Conservation (phyloP, 768 basidiomycete species). For the Lanmaoa rubissima region DNA sequence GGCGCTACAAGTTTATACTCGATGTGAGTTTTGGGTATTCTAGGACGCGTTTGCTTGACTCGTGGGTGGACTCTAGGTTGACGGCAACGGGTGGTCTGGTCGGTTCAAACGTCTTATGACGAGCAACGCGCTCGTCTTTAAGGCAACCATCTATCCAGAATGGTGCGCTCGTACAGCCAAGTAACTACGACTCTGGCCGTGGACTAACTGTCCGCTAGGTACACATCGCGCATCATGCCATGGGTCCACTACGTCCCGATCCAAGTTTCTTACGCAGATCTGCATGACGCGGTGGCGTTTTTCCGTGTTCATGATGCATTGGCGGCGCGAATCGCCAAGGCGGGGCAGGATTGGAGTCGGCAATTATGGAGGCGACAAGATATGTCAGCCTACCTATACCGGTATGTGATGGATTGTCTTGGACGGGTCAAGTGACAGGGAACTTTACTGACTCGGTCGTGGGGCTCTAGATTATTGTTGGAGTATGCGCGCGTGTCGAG, state of each 20-base stretch:
- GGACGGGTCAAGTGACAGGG: background rate
- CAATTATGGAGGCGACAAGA: slow-evolving; percentile 61
- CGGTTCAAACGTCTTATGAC: slow-evolving; percentile 65
- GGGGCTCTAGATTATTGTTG: slow-evolving; percentile 42
- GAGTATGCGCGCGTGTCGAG: slow-evolving; percentile 57
- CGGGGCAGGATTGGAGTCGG: slow-evolving; percentile 57
- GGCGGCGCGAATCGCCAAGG: slow-evolving; percentile 52
- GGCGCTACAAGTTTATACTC: slow-evolving; percentile 58
- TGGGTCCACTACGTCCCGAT: slow-evolving; percentile 79
- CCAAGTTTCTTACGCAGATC: slow-evolving; percentile 60
- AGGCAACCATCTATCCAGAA: slow-evolving; percentile 71
- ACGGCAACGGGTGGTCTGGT: slow-evolving; percentile 70
- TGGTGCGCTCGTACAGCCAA: slow-evolving; percentile 41
- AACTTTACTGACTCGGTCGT: background rate
- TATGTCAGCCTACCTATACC: slow-evolving; percentile 55
- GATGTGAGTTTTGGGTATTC: slow-evolving; percentile 40
- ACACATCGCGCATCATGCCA: slow-evolving; percentile 52
- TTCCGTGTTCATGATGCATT: slow-evolving; percentile 68
- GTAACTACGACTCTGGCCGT: background rate
- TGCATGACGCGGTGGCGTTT: slow-evolving; percentile 71
- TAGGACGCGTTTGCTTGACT: background rate
- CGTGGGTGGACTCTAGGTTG: slow-evolving; percentile 37
- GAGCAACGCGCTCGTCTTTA: slow-evolving; percentile 62
- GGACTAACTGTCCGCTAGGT: slow-evolving; percentile 37
- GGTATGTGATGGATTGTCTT: slow-evolving; percentile 34